phyloP scores from a whole-genome alignment of 768 basidiomycete species.

The Mycena chlorophos region DNA sequence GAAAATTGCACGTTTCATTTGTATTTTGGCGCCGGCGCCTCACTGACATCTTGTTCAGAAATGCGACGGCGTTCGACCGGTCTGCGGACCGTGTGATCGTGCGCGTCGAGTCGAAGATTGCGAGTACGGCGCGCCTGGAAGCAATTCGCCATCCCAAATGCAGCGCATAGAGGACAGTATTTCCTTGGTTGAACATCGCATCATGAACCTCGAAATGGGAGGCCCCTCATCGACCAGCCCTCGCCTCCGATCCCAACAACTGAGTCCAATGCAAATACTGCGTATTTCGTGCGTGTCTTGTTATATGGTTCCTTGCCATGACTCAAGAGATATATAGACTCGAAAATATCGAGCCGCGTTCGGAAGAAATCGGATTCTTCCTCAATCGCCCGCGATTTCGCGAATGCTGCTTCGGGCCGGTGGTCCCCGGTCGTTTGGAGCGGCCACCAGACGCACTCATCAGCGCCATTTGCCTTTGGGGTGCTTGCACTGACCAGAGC shows the following conservation, averaged over 20 bases:
- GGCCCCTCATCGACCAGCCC: no score
- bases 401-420: conserved; percentile 1
- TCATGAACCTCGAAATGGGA: conserved; percentile 34
- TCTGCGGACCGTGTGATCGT: conserved; percentile 42
- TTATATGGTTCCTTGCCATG: background rate
- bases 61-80: conserved; percentile 43
- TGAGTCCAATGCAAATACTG: conserved; percentile 5
- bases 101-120: conserved; percentile 43
- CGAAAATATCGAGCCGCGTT: conserved; percentile 1
- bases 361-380: conserved; percentile 8
- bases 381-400: conserved; percentile 11
- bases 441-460: conserved; percentile 24
- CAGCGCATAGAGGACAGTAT: conserved; percentile 42
- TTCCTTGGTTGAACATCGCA: conserved; percentile 34
- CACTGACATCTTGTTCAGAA: conserved; percentile 27
- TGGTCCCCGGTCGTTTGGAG: background rate
- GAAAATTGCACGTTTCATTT: conserved; percentile 38
- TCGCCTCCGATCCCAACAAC: no score
- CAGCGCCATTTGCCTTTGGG: conserved; percentile 34
- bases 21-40: background rate
- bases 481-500: conserved; percentile 23
- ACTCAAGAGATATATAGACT: conserved; percentile 2
- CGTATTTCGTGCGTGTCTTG: background rate
- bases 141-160: conserved; percentile 32
- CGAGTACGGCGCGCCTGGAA: conserved; percentile 41